phyloP scores from a whole-genome alignment of 345 rosid genomes.

The Populus simonii region DNA sequence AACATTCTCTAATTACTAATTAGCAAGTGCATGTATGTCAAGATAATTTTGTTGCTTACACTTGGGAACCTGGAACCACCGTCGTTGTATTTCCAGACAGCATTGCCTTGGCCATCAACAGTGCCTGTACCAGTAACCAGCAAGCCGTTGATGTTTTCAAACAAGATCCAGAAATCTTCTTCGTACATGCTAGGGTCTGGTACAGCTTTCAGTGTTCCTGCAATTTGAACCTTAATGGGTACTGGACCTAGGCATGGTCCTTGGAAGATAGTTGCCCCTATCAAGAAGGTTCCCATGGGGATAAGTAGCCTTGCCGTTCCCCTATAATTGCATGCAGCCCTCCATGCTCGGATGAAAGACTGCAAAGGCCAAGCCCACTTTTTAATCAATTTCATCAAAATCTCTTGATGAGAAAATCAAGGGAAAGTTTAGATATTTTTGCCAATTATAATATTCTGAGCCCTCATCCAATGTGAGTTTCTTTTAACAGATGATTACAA shows the following conservation, averaged over 20 bases:
- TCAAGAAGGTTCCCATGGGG: conserved; percentile 36
- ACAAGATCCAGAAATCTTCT: conserved; percentile 46
- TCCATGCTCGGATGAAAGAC: conserved; percentile 40
- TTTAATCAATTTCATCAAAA: not conserved
- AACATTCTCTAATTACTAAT: not conserved
- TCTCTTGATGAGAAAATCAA: not conserved
- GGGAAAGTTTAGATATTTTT: no score
- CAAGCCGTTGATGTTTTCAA: conserved; percentile 46
- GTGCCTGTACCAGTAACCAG: conserved; percentile 54
- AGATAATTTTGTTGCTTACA: conserved; percentile 1
- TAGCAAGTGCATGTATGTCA: not conserved
- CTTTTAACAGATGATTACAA: no score
- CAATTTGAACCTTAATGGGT: conserved; percentile 35
- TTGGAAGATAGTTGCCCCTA: conserved; percentile 31
- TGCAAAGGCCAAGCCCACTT: conserved; percentile 3
- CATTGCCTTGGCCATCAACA: conserved; percentile 61
- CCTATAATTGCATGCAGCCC: conserved; percentile 33
- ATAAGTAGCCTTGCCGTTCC: conserved; percentile 42
- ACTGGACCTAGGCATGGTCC: conserved; percentile 42
- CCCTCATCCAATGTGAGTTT: no score
- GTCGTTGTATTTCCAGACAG: conserved; percentile 46
- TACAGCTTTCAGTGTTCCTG: conserved; percentile 36
- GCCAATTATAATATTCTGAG: no score
- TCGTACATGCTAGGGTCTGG: conserved; percentile 26
- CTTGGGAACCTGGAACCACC: conserved; percentile 11